Base-by-base conservation (phyloP, 2,329 filamentous ascomycete species). In the Teratosphaeria gauchensis region DNA sequence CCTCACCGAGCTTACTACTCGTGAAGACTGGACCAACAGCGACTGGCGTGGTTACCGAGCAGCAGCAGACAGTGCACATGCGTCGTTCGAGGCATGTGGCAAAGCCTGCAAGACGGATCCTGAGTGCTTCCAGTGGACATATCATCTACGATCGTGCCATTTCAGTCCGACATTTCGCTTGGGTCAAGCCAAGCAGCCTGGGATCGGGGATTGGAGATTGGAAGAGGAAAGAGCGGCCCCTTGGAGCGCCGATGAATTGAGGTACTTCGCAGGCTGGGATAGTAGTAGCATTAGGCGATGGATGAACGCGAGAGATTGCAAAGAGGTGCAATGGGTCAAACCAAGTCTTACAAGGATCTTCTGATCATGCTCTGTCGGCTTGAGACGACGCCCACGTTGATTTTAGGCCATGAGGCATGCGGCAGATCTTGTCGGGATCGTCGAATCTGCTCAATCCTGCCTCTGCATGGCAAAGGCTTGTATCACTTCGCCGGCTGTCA, bases 101-200 rank as follows among this genome's bases (percentile, higher is more conserved):
- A 74, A 72, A 52, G 79, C 80, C 11, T 84, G 82, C 63, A 71
- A 77, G 51, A 64, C 64, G 2, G 60, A 69, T 4, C 38, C 55
- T 1, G 55, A 62, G 3, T 76, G 74, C 56, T 71, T 73, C 46
- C 74, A 76, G 62, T 76, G 69, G 62, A 65, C 68, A 1, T 70
- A 67, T 51, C 65, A 67, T 48, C 63, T 62, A 11, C 58, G 12
- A 4, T 42, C 12, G 35, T 42, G 35, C 12, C 11, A 16, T 16
- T 42, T 42, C 12, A 42, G 35, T 16, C 11, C 35, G 2, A 16
- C 35, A 42, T 42, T 16, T 16, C 35, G 35, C 9, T 42, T 42
- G 35, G 35, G 35, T 16, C 35, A 42, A 42, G 35, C 35, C 35
- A 42, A 42, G 35, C n/a, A 12, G 35, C 12, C 12, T 6, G 35